Base-by-base conservation (phyloP, 2,329 filamentous ascomycete species). In the Aureobasidium leucospermi region DNA sequence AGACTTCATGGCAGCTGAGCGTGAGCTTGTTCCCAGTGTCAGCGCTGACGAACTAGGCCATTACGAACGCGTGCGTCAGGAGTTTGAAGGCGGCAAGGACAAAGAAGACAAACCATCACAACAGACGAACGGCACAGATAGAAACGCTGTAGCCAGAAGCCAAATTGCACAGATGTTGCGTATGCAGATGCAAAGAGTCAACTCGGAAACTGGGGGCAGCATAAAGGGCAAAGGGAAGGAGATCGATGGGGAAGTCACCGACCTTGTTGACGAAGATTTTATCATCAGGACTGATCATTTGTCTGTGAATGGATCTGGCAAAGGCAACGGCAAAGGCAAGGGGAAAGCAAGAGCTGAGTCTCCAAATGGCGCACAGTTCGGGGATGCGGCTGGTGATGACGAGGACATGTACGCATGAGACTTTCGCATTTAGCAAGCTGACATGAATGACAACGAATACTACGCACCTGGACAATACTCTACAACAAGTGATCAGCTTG, bases 11-110 rank as follows among this genome's bases (percentile, higher is more conserved):
- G 83, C 83, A 29, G 94, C 94, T 0, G 85, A 93, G 68, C 78
- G 78, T 45, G 94, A 97, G 75, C 81, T 99, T 42, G 86, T 97
- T n/a, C 92, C 92, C 15, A 92, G 87, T 75, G 94, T 99, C 55
- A 96, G 90, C 68, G 86, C 88, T 10, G 93, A 96, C 63, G 94
- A 99, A 75, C 77, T 99, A 42, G 83, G 87, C 49, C 94, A 99
- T 70, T 99, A 97, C 67, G 89, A 96, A 69, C 78, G 82, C 0
- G 93, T 99, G 6, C 80, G 94, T 41, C 84, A 82, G 16, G 83
- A 85, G 16, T 99, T 99, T 69, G 94, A 99, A 69, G 87, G 87
- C 9, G 75, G 72, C 39, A 69, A 78, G 51, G 74, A 77, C 62
- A 75, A 78, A 63, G 73, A 76, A 59, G 71, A 75, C 41, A 70